A percentile compares a stretch with the other conserved stretches of the same genome.
Evolutionary conservation across 2,329 filamentous ascomycete species (phyloP).

Genomic region (Teratosphaeria pseudoeucalypti): DNA sequence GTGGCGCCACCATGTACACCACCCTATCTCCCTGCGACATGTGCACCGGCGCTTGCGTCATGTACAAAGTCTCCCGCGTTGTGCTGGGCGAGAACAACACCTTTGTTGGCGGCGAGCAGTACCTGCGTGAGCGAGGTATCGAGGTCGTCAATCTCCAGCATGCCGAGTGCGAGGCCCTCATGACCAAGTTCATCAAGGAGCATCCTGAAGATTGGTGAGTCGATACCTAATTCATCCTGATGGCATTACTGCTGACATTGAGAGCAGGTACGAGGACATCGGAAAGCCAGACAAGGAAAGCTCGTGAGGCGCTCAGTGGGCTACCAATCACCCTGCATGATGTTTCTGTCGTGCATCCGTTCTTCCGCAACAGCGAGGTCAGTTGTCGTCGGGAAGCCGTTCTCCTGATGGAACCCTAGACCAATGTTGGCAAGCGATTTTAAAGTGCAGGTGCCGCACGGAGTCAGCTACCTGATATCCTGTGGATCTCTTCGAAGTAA

Average conservation of each 20-base stretch:
- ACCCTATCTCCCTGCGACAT: constrained; percentile 72
- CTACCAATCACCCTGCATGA: constrained; percentile 26
- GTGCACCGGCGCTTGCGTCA: constrained; percentile 68
- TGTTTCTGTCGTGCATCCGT: constrained; percentile 27
- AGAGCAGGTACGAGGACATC: constrained; percentile 29
- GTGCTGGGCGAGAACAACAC: constrained; percentile 71
- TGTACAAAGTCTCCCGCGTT: constrained; percentile 64
- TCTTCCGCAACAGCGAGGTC: constrained; percentile 14
- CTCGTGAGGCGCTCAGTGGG: constrained; percentile 1
- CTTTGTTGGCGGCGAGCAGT: constrained; percentile 62
- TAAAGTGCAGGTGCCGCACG: constrained; percentile 2
- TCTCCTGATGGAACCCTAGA: constrained; percentile 19
- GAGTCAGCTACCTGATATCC: constrained; percentile 30
- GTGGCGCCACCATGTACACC: constrained; percentile 71
- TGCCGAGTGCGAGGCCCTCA: constrained; percentile 54
- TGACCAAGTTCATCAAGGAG: constrained; percentile 62
- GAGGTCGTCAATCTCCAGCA: constrained; percentile 63
- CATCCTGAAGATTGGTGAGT: constrained; percentile 56
- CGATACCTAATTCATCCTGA: constrained; percentile 7
- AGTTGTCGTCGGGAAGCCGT: constrained; percentile 11
- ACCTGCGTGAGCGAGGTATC: constrained; percentile 56
- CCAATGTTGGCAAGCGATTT: constrained; percentile 18
- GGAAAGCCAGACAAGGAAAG: constrained; percentile 19
- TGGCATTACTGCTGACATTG: not conserved
- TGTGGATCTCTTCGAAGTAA: constrained; percentile 85